Conservation (phyloP, 805 yeast genomes). For the Myxozyma vanderwaltii region DNA sequence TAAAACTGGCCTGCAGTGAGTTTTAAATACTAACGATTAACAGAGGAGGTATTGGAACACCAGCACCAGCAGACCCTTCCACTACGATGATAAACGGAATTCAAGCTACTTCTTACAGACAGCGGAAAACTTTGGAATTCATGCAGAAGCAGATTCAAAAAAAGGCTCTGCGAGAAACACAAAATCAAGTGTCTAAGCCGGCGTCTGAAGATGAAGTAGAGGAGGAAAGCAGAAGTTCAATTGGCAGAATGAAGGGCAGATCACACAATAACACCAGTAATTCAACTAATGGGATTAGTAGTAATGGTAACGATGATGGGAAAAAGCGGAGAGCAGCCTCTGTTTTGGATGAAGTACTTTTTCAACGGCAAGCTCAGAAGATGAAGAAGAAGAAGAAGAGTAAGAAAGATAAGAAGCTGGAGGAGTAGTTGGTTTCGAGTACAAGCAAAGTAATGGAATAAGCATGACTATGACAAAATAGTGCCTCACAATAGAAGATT, state of each 20-base stretch:
- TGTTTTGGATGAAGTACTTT: constrained; percentile 15
- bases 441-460: neutral
- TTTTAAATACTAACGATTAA: neutral
- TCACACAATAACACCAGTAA: neutral
- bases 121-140: constrained; percentile 28
- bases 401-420: neutral
- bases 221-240: constrained; percentile 23
- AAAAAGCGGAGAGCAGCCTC: constrained; percentile 8
- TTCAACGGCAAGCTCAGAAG: constrained; percentile 4
- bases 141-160: constrained; percentile 27
- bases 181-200: neutral
- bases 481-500: too few relatives aligned
- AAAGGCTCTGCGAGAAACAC: constrained; percentile 3
- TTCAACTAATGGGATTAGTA: too few relatives aligned
- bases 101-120: constrained; percentile 20
- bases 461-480: neutral
- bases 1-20: neutral
- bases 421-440: neutral
- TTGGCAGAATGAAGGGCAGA: neutral
- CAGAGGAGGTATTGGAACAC: constrained; percentile 24
- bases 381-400: constrained; percentile 4
- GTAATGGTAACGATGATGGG: neutral
- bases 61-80: constrained; percentile 7
- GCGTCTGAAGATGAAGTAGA: constrained; percentile 11
- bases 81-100: neutral